Evolutionary conservation across 2,329 filamentous ascomycete genomes (phyloP).

Genomic region (Arthrinium puccinioides): DNA sequence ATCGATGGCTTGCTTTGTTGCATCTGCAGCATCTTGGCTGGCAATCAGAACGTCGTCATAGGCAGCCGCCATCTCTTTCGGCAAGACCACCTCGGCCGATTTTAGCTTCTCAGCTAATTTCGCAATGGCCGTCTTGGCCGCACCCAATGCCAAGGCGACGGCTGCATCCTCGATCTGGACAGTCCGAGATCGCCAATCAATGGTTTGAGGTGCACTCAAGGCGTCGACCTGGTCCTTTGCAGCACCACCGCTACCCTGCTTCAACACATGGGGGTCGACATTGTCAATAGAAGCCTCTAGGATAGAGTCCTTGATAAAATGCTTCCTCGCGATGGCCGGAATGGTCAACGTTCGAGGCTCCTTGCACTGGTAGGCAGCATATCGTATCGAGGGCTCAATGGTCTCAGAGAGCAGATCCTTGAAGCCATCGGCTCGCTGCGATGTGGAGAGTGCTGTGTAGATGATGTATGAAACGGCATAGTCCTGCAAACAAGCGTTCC

Average conservation of each 20-base stretch:
- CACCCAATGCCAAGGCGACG: slow-evolving; percentile 76
- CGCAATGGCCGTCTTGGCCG: slow-evolving; percentile 50
- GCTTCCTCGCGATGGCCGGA: slow-evolving; percentile 67
- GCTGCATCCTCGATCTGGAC: slow-evolving; percentile 89
- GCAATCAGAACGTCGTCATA: slow-evolving; percentile 89
- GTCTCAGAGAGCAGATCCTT: slow-evolving; percentile 80
- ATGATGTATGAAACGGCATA: slow-evolving; percentile 75
- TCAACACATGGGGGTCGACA: slow-evolving; percentile 61
- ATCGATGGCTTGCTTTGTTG: slow-evolving; percentile 87
- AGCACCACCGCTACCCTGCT: slow-evolving; percentile 43
- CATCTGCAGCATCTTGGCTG: slow-evolving; percentile 90
- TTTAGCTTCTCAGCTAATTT: slow-evolving; percentile 40
- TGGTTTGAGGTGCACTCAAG: slow-evolving; percentile 59
- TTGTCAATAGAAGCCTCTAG: slow-evolving; percentile 63
- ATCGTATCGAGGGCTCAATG: slow-evolving; percentile 88
- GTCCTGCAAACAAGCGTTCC: slow-evolving; percentile 68
- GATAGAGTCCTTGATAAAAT: slow-evolving; percentile 61
- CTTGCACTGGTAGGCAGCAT: slow-evolving; percentile 87
- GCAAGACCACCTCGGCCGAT: slow-evolving; percentile 34
- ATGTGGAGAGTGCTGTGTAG: slow-evolving; percentile 66
- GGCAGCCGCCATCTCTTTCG: slow-evolving; percentile 68
- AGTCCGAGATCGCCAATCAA: slow-evolving; percentile 78
- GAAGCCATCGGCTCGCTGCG: slow-evolving; percentile 66
- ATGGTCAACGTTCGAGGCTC: slow-evolving; percentile 80
- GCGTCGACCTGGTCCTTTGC: slow-evolving; percentile 41